Evolutionary conservation across 495 filamentous ascomycete genomes (phyloP).

Genomic region (Arthonia radiata): DNA sequence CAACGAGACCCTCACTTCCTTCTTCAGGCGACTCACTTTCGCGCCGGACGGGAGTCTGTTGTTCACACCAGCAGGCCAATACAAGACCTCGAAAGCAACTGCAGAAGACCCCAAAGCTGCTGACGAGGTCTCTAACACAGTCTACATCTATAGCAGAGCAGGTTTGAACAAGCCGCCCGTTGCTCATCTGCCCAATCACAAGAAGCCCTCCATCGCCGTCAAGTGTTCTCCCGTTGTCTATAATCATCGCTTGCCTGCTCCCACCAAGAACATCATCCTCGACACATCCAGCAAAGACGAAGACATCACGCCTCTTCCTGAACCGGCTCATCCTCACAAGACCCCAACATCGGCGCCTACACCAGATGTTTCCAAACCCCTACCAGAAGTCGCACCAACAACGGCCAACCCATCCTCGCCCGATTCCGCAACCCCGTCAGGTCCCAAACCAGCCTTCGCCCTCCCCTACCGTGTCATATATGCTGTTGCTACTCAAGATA

Average conservation of each 20-base stretch:
- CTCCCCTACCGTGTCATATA: constrained; percentile 88
- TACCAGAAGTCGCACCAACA: too few relatives aligned
- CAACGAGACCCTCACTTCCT: constrained; percentile 94
- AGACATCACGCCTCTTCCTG: constrained; percentile 56
- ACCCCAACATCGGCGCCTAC: constrained; percentile 22
- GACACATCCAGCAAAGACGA: constrained; percentile 80
- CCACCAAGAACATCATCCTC: constrained; percentile 73
- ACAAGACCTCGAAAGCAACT: constrained; percentile 47
- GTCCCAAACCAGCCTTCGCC: constrained; percentile 34
- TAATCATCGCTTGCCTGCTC: constrained; percentile 36
- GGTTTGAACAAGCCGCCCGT: constrained; percentile 94
- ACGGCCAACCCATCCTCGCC: constrained; percentile 26
- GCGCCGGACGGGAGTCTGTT: constrained; percentile 86
- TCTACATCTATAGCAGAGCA: constrained; percentile 91
- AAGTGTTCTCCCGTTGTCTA: constrained; percentile 84
- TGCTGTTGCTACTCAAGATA: constrained; percentile 91
- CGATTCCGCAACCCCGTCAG: constrained; percentile 28
- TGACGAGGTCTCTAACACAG: constrained; percentile 84
- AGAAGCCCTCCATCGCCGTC: constrained; percentile 92
- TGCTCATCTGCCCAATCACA: constrained; percentile 91
- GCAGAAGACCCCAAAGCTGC: constrained; percentile 42
- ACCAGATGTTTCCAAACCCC: constrained; percentile 15
- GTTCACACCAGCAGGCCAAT: constrained; percentile 91
- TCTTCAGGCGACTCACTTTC: constrained; percentile 86
- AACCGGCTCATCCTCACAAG: constrained; percentile 42